Evolutionary conservation across 2,329 filamentous ascomycete species (phyloP).

Genomic region (Teratosphaeria pseudoeucalypti): DNA sequence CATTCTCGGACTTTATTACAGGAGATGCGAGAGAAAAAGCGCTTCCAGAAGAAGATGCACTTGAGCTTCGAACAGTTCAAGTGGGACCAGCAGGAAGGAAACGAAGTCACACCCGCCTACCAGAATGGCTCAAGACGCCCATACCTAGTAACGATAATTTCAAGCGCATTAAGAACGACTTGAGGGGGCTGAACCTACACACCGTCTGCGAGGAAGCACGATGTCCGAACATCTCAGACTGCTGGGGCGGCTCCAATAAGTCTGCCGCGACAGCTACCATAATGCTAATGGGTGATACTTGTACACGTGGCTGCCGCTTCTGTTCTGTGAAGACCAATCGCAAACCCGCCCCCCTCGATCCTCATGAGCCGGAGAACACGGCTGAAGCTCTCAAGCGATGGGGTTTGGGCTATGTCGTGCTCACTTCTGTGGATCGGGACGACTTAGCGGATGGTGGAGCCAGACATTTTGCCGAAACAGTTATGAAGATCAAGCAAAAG

Average conservation of each 20-base stretch:
- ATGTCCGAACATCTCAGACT: constrained; percentile 95
- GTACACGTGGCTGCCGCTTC: constrained; percentile 90
- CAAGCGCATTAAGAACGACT: constrained; percentile 88
- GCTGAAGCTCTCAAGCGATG: constrained; percentile 85
- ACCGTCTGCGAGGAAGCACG: constrained; percentile 97
- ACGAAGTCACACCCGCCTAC: constrained; percentile 63
- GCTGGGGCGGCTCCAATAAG: constrained; percentile 88
- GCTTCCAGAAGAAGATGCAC: constrained; percentile 41
- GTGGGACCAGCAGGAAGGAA: constrained; percentile 52
- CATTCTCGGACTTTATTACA: constrained; percentile 53
- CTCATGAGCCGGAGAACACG: constrained; percentile 93
- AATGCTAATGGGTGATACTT: constrained; percentile 99
- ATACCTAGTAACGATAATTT: constrained; percentile 80
- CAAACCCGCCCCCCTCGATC: constrained; percentile 68
- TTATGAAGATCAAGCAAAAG: constrained; percentile 77
- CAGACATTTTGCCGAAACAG: constrained; percentile 83
- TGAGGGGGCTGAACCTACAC: constrained; percentile 79
- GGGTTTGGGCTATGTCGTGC: constrained; percentile 91
- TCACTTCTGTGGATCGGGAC: constrained; percentile 89
- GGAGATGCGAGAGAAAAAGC: constrained; percentile 20
- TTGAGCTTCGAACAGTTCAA: constrained; percentile 51
- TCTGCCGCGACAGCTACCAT: constrained; percentile 90
- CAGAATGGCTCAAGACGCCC: constrained; percentile 91
- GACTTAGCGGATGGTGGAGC: constrained; percentile 85
- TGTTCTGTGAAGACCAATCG: constrained; percentile 90